A percentile compares a stretch with the other conserved stretches of the same genome.
Conservation (phyloP, 176 grass and related monocot species). For the Carex cristatella region DNA sequence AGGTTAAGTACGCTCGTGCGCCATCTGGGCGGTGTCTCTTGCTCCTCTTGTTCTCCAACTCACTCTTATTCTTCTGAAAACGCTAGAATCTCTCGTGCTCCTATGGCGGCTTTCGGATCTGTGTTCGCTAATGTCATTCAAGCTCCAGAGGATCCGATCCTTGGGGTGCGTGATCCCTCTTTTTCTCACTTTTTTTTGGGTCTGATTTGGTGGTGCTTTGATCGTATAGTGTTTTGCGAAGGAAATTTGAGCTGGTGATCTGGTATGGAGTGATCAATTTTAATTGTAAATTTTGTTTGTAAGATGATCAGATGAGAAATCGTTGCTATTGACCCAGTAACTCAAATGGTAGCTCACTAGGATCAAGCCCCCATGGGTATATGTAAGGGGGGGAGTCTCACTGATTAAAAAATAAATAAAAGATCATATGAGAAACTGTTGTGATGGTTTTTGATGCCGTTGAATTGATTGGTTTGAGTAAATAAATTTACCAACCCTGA, state of each 20-base stretch:
- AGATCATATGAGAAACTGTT: not conserved
- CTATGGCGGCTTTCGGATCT: conserved; percentile 50
- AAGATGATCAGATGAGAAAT: not conserved
- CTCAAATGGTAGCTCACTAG: not conserved
- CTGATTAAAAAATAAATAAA: not conserved
- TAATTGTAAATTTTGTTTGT: not conserved
- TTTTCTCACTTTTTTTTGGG: not conserved
- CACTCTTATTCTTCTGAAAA: conserved; percentile 21
- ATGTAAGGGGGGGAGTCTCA: not conserved
- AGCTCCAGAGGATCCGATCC: conserved; percentile 93
- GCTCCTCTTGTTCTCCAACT: conserved; percentile 22
- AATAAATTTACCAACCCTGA: not conserved
- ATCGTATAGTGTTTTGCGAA: not conserved
- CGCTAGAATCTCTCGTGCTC: not conserved
- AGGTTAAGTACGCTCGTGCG: conserved; percentile 82
- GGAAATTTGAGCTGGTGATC: not conserved
- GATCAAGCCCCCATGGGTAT: not conserved
- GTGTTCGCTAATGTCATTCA: conserved; percentile 63
- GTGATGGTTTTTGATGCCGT: not conserved
- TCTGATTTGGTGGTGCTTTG: not conserved
- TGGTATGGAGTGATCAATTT: not conserved
- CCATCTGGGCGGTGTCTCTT: conserved; percentile 46
- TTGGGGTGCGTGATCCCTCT: conserved; percentile 43
- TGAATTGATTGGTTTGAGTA: not conserved
- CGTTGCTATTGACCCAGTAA: not conserved